Percentiles rank a stretch among this genome's conserved stretches.
phyloP scores from a whole-genome alignment of 2,329 filamentous ascomycete genomes.

The Neocatenulostroma microsporum region DNA sequence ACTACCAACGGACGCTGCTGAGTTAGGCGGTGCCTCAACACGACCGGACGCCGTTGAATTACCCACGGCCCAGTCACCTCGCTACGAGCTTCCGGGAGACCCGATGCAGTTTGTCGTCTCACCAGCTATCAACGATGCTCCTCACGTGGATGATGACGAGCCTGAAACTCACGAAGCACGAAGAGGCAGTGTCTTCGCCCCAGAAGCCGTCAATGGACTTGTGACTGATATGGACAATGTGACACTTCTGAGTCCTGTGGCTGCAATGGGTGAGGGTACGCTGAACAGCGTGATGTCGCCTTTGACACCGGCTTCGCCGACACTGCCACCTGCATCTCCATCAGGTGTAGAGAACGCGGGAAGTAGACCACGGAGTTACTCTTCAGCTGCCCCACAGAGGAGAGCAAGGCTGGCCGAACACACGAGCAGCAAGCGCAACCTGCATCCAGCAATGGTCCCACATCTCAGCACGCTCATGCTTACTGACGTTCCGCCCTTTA shows the following conservation, averaged over 20 bases:
- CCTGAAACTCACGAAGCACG: slow-evolving; percentile 21
- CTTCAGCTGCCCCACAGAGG: slow-evolving; percentile 23
- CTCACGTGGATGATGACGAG: slow-evolving; percentile 1
- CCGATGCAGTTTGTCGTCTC: slow-evolving; percentile 27
- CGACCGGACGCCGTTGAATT: slow-evolving; percentile 19
- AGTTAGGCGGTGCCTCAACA: slow-evolving; percentile 25
- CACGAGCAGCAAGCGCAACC: slow-evolving; percentile 16
- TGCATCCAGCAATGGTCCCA: slow-evolving; percentile 51
- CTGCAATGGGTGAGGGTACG: slow-evolving; percentile 13
- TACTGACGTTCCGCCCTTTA: slow-evolving; percentile 45
- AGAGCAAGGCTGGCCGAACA: slow-evolving; percentile 22
- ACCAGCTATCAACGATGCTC: slow-evolving; percentile 29
- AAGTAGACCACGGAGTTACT: slow-evolving; percentile 22
- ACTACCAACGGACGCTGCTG: slow-evolving; percentile 15
- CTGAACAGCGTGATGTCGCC: slow-evolving; percentile 3
- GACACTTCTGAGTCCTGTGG: slow-evolving; percentile 15
- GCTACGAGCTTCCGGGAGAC: slow-evolving; percentile 32
- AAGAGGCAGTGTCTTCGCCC: slow-evolving; percentile 39
- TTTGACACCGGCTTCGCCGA: slow-evolving; percentile 8
- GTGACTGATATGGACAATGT: slow-evolving; percentile 11
- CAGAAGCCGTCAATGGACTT: slow-evolving; percentile 35
- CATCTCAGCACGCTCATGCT: slow-evolving; percentile 49
- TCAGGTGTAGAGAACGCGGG: not conserved
- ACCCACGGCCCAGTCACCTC: slow-evolving; percentile 20
- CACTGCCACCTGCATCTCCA: not conserved